Conservation (phyloP, 768 basidiomycete species). For the Pleurotus pulmonarius region DNA sequence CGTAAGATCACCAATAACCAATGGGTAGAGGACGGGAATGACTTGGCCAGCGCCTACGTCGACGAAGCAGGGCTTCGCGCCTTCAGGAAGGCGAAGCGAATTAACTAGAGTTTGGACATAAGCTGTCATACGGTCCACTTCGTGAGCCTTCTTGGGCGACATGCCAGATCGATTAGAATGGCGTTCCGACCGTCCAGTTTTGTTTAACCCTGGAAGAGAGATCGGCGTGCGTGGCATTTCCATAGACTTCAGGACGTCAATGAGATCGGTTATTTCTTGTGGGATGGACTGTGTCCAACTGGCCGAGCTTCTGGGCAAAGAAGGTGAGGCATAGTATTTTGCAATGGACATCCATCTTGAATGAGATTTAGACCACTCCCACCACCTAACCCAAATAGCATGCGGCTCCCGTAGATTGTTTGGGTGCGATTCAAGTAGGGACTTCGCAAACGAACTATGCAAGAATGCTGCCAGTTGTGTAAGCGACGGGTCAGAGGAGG, state of each 20-base stretch:
- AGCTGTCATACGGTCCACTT: slow-evolving; percentile 60
- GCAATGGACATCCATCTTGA: slow-evolving; percentile 3
- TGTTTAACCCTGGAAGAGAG: slow-evolving; percentile 12
- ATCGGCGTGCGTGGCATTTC: slow-evolving; percentile 7
- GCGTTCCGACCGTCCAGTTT: slow-evolving; percentile 10
- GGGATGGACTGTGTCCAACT: not conserved
- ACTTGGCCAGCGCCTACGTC: slow-evolving; percentile 78
- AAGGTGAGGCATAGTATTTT: not conserved
- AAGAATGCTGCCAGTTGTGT: not conserved
- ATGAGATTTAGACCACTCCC: not conserved
- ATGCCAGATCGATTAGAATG: slow-evolving; percentile 35
- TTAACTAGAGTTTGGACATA: slow-evolving; percentile 40
- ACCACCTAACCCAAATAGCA: not conserved
- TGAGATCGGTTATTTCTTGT: slow-evolving; percentile 10
- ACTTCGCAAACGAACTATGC: slow-evolving; percentile 15
- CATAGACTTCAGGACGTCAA: not conserved
- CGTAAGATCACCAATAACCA: not conserved
- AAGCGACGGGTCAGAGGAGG: not conserved
- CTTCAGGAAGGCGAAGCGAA: slow-evolving; percentile 18
- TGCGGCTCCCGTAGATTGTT: slow-evolving; percentile 30
- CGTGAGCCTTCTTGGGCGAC: slow-evolving; percentile 77
- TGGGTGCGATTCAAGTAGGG: slow-evolving; percentile 43
- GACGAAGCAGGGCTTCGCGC: slow-evolving; percentile 38
- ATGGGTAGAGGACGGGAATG: slow-evolving; percentile 11
- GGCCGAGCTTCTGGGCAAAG: not conserved